These are phyloP conservation scores for Chaetomium sp. DNA, from an alignment of 2,329 filamentous ascomycete genomes.

Conservation along the genomic window DNA sequence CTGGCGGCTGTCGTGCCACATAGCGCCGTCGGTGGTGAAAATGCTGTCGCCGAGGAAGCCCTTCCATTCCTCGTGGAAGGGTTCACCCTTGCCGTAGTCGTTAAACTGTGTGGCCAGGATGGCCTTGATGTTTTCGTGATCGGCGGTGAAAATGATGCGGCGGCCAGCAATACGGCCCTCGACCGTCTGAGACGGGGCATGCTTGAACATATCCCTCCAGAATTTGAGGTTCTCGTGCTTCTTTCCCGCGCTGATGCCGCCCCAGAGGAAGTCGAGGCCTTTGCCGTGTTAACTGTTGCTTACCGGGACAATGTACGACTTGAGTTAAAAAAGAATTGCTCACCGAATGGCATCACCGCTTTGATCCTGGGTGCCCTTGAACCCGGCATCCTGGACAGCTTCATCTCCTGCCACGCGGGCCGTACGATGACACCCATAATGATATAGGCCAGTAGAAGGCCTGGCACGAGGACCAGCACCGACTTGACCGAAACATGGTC, in stretches of 20 bases:
- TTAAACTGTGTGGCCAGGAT: constrained; percentile 83
- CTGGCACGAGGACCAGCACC: constrained; percentile 43
- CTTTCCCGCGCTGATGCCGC: constrained; percentile 55
- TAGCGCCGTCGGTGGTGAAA: constrained; percentile 76
- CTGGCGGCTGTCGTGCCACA: constrained; percentile 80
- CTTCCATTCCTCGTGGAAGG: constrained; percentile 74
- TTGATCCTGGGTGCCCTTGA: constrained; percentile 44
- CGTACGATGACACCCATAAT: constrained; percentile 42
- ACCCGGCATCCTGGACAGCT: constrained; percentile 49
- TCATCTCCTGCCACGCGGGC: constrained; percentile 47
- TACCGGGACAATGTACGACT: neutral
- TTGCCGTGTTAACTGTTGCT: constrained; percentile 21
- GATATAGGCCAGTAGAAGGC: constrained; percentile 39
- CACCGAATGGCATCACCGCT: constrained; percentile 51
- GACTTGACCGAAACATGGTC: constrained; percentile 48
- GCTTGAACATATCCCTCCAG: constrained; percentile 59
- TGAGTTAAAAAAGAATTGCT: constrained; percentile 26
- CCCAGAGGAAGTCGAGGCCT: constrained; percentile 67
- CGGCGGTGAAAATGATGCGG: constrained; percentile 73
- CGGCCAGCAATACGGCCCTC: constrained; percentile 59
- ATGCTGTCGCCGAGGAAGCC: constrained; percentile 76
- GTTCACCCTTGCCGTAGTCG: constrained; percentile 79
- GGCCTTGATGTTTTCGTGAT: constrained; percentile 90
- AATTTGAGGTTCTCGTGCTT: constrained; percentile 60
- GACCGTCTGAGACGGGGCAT: constrained; percentile 55